Base-by-base conservation (phyloP, 176 grass and related monocot species). In the Phoenix roebelenii region DNA sequence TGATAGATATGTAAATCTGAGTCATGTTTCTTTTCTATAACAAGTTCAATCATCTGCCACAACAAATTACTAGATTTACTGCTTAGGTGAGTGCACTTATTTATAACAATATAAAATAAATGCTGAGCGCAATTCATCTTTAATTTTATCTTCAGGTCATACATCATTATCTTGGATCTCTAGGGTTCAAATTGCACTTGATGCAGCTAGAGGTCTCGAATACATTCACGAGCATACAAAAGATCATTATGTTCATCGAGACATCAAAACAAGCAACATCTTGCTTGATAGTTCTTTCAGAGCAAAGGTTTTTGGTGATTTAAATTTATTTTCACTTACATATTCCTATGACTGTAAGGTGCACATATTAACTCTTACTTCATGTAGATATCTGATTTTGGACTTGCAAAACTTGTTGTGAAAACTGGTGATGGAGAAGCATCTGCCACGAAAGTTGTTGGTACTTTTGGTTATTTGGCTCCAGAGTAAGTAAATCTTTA, bases 211-310 rank as follows among this genome's bases (percentile, higher is more conserved):
- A 92, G 93, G 93, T 73, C 76, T 98, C 3, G 93, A 98, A 72
- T 98, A 98, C 79, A 98, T 98, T 85, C 93, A 98, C 25, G 93
- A 98, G 76, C 93, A 98, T 58, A 98, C 93, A 69, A 98, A 87
- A 67, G 78, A 92, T 72, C 93, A 98, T 77, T 98, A 98, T 81
- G 84, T 98, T 81, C 87, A 98, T 73, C 80, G 93, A 78, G 93
- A 98, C 58, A 98, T 98, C 44, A 98, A 98, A 79, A 85, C 93
- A 51, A 98, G 93, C 77, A 92, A 98, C 68, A 98, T 98, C 63
- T 89, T 98, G 76, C 93, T 98, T 32, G 84, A 92, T 75, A 57
- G 62, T 80, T 85, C 84, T 64, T 92, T 98, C 63, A 82, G 84
- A 76, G 93, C 87, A 15, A 98, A 98, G 84, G 93, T 98, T 77